A percentile compares a stretch with the other conserved stretches of the same genome.
These are phyloP conservation scores for Rutstroemia sp. DNA, from an alignment of 2,329 filamentous ascomycete species.

Conservation along the genomic window DNA sequence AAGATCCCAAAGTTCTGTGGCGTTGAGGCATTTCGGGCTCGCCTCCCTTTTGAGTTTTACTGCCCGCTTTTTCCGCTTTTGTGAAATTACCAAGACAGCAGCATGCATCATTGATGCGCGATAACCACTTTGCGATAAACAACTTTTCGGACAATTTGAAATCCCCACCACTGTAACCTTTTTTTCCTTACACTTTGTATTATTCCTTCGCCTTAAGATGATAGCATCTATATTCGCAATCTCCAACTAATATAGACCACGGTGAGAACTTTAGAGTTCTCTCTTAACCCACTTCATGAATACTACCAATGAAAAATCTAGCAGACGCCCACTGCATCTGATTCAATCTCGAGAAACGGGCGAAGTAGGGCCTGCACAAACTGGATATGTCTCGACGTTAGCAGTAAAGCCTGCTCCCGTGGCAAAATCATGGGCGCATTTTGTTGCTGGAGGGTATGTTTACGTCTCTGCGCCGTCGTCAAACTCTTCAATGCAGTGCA, in stretches of 20 bases:
- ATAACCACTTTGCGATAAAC: not conserved
- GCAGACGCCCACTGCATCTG: constrained; percentile 12
- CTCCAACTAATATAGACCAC: not conserved
- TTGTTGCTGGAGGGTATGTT: constrained; percentile 80
- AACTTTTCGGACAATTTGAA: not conserved
- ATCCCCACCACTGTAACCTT: not conserved
- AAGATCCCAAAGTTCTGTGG: too few species aligned
- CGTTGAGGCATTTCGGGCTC: too few species aligned
- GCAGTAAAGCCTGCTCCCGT: constrained; percentile 37
- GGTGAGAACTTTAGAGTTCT: constrained; percentile 4
- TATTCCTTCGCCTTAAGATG: not conserved
- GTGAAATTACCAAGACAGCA: not conserved
- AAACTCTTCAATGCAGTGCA: not conserved
- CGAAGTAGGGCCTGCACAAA: constrained; percentile 40
- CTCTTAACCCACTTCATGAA: constrained; percentile 24
- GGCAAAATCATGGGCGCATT: constrained; percentile 83
- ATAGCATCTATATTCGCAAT: not conserved
- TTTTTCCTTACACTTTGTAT: not conserved
- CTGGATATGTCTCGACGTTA: constrained; percentile 33
- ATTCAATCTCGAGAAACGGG: constrained; percentile 52
- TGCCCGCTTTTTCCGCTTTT: not conserved
- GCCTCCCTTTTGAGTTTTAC: not conserved
- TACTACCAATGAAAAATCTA: constrained; percentile 20
- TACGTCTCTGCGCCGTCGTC: not conserved
- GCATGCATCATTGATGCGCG: not conserved